Base-by-base conservation (phyloP, 805 yeast genomes). In the Metschnikowia drakensbergensis region DNA sequence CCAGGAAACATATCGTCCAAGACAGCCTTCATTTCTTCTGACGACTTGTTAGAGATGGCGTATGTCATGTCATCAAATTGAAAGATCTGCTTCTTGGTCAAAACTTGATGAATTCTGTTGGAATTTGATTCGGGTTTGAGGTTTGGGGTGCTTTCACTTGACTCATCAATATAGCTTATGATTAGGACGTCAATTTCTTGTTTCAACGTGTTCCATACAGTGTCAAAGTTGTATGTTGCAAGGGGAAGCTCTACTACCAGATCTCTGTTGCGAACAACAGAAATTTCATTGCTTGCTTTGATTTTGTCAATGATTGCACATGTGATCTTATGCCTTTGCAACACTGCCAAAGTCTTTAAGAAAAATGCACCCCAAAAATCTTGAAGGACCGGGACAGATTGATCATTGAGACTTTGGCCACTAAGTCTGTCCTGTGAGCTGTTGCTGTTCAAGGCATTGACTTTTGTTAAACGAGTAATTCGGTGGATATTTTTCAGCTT, bases 351-450 rank as follows among this genome's bases (percentile, higher is more conserved):
- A 45, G 81, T 64, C 61, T 81, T 83, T 28, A 80, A 70, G 58
- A 86, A 89, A n/a, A 88, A 72, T 6, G 81, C 74, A 64, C 86
- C 81, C 53, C 86, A 85, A 36, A 89, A 74, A 52, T 88, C 89
- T 54, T 83, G 81, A 30, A 90, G 66, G 0, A 88, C 75, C 0
- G 76, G 63, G 0, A 82, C 77, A 9, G 80, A 64, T 8, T 75
- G 69, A 50, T 82, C 84, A 50, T 76, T 74, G 46, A 72, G 64
- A 30, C 54, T 55, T 33, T 50, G 58, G n/a, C 58, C 65, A 5
- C 65, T 63, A 28, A 65, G 52, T 10, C 55, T 48, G 28, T 63
- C 69, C 13, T 58, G 47, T 2, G 55, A 48, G 6, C 49, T 47
- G 7, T 48, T 43, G 13, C 54, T 57, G 7, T 71, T 74, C 45